A percentile compares a stretch with the other conserved stretches of the same genome.
phyloP scores from a whole-genome alignment of 2,329 filamentous ascomycete species.

The Pleurostoma richardsiae region DNA sequence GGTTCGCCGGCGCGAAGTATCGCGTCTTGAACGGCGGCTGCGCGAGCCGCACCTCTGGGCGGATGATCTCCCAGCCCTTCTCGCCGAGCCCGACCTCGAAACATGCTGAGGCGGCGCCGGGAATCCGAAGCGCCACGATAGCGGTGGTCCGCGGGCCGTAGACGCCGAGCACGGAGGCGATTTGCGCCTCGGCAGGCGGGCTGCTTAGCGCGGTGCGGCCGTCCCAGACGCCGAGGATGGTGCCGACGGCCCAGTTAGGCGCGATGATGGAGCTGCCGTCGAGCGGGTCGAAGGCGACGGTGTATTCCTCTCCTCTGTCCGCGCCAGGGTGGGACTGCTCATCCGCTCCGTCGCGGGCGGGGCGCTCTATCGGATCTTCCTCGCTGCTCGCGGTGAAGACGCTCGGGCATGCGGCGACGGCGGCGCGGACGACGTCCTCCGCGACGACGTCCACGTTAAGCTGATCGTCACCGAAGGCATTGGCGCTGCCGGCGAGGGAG shows the following conservation, averaged over 20 bases:
- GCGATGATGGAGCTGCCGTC: constrained; percentile 59
- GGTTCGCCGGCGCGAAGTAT: constrained; percentile 60
- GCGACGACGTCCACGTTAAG: constrained; percentile 52
- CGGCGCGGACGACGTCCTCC: constrained; percentile 40
- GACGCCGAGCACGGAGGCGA: constrained; percentile 47
- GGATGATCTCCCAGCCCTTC: constrained; percentile 30
- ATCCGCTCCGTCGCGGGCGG: constrained; percentile 12
- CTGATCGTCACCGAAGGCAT: constrained; percentile 55
- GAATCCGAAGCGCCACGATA: constrained; percentile 46
- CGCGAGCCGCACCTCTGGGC: constrained; percentile 30
- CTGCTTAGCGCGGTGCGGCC: constrained; percentile 37
- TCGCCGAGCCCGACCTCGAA: constrained; percentile 45
- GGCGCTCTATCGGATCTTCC: constrained; percentile 51
- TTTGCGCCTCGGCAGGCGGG: constrained; percentile 30
- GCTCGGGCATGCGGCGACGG: constrained; percentile 35
- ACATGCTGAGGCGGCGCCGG: constrained; percentile 31
- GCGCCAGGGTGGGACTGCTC: neutral
- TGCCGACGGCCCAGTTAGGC: constrained; percentile 53
- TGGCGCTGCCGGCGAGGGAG: constrained; percentile 41
- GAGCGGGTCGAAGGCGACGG: constrained; percentile 58
- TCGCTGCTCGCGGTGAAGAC: constrained; percentile 52
- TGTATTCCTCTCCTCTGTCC: constrained; percentile 37
- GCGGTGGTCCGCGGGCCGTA: constrained; percentile 52
- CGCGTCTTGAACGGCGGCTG: constrained; percentile 37
- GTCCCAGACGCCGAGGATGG: constrained; percentile 57